phyloP scores from a whole-genome alignment of 2,329 filamentous ascomycete species.

The Penicillium expansum region DNA sequence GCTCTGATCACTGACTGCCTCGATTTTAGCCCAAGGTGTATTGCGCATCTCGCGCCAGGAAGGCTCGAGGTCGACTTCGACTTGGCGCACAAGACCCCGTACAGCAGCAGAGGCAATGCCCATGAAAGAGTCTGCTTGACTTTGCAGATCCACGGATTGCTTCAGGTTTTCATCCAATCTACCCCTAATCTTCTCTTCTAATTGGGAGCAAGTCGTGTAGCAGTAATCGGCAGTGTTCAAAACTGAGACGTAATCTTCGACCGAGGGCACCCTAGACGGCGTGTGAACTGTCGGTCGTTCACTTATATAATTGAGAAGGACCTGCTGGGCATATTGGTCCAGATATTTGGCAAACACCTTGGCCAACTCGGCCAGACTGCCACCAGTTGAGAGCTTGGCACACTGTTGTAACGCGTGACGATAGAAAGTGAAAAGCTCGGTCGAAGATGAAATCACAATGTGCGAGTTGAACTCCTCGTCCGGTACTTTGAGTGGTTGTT shows the following conservation, averaged over 20 bases:
- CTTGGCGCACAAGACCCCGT: conserved; percentile 75
- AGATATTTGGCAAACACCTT: conserved; percentile 87
- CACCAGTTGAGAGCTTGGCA: conserved; percentile 91
- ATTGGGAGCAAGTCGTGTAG: conserved; percentile 85
- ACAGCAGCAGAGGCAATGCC: conserved; percentile 89
- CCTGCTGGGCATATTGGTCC: conserved; percentile 92
- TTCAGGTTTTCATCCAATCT: conserved; percentile 78
- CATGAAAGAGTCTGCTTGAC: conserved; percentile 91
- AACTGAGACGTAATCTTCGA: conserved; percentile 80
- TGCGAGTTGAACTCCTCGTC: conserved; percentile 93
- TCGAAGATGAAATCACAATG: conserved; percentile 87
- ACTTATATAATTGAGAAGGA: conserved; percentile 70
- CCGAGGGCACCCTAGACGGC: conserved; percentile 49
- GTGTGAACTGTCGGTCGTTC: conserved; percentile 57
- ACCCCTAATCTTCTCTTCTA: conserved; percentile 92
- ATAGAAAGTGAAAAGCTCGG: conserved; percentile 97
- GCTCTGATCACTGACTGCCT: conserved; percentile 89
- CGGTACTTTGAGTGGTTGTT: conserved; percentile 71
- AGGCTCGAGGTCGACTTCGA: conserved; percentile 77
- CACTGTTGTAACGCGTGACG: conserved; percentile 90
- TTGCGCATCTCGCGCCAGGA: conserved; percentile 98
- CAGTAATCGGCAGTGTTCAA: conserved; percentile 98
- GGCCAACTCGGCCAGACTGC: conserved; percentile 77
- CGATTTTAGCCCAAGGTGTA: conserved; percentile 90
- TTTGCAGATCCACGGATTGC: conserved; percentile 78